Evolutionary conservation across 768 basidiomycete species (phyloP).

Genomic region (Lepiota venenata): DNA sequence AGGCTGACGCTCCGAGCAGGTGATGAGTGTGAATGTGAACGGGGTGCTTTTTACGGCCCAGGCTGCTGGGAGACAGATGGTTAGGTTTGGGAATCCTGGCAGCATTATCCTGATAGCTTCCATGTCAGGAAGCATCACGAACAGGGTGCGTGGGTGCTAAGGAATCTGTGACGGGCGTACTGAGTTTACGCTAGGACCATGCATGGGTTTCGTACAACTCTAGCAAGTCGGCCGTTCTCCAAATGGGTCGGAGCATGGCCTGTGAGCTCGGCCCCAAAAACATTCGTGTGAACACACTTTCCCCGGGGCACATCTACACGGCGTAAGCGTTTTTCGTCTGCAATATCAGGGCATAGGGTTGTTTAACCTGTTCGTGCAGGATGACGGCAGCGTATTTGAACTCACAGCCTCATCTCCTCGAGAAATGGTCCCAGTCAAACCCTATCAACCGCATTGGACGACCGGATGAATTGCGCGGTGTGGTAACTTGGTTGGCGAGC

Average conservation of each 20-base stretch:
- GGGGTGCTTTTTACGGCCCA: constrained; percentile 65
- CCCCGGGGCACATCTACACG: constrained; percentile 76
- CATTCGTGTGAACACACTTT: constrained; percentile 74
- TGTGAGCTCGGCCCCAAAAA: constrained; percentile 66
- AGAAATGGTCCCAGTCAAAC: constrained; percentile 67
- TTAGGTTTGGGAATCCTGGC: constrained; percentile 46
- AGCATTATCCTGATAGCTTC: constrained; percentile 66
- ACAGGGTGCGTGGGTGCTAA: constrained; percentile 42
- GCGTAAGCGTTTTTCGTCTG: constrained; percentile 32
- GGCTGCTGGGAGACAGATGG: constrained; percentile 63
- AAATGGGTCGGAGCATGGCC: constrained; percentile 82
- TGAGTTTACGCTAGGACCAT: constrained; percentile 46
- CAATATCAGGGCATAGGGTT: not conserved
- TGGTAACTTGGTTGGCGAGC: constrained; percentile 66
- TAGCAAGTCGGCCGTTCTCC: constrained; percentile 74
- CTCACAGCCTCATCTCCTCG: constrained; percentile 54
- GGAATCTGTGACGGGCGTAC: not conserved
- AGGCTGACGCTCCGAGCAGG: constrained; percentile 30
- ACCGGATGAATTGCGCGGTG: constrained; percentile 71
- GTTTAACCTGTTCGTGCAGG: constrained; percentile 26
- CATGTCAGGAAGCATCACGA: constrained; percentile 70
- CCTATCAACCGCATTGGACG: constrained; percentile 70
- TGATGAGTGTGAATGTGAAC: constrained; percentile 65
- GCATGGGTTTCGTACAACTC: constrained; percentile 76
- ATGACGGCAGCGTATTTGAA: constrained; percentile 78